Conservation (phyloP, 2,329 filamentous ascomycete genomes). For the Immersiporthe knoxdaviesiana region DNA sequence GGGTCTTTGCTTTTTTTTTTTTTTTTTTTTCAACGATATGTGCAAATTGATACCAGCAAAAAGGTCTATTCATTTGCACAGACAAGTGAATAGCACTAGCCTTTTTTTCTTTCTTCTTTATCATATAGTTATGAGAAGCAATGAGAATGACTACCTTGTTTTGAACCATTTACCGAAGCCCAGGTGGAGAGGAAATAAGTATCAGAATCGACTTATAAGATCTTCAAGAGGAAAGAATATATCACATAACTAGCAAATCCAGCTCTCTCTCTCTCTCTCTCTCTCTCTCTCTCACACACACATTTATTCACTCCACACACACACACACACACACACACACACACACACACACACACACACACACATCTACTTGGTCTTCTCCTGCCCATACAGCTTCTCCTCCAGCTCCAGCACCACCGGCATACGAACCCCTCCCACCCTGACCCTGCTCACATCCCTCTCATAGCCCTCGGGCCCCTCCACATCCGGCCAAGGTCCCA, state of each 20-base stretch:
- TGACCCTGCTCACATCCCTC: slow-evolving; percentile 51
- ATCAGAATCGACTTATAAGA: neutral
- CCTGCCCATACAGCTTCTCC: slow-evolving; percentile 18
- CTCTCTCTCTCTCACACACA: too few relatives aligned
- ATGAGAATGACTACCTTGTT: neutral
- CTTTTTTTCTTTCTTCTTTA: neutral
- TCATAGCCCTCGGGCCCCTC: slow-evolving; percentile 51
- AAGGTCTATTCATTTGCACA: neutral
- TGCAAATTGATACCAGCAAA: neutral
- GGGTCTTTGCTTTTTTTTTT: neutral
- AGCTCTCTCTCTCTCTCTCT: too few relatives aligned
- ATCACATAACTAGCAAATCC: too few relatives aligned
- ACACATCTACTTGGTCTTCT: neutral
- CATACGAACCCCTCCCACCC: slow-evolving; percentile 51
- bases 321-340: too few relatives aligned
- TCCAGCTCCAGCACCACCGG: slow-evolving; percentile 43
- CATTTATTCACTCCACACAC: too few relatives aligned
- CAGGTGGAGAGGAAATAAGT: neutral
- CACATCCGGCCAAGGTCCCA: slow-evolving; percentile 63
- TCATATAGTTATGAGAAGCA: neutral
- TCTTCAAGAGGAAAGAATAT: too few relatives aligned
- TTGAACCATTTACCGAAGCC: neutral
- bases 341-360: too few relatives aligned
- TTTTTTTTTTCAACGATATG: neutral
- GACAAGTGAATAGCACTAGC: neutral